These are phyloP conservation scores for Solanum neorickii DNA, from an alignment of 257 asterid genomes.

Conservation along the genomic window DNA sequence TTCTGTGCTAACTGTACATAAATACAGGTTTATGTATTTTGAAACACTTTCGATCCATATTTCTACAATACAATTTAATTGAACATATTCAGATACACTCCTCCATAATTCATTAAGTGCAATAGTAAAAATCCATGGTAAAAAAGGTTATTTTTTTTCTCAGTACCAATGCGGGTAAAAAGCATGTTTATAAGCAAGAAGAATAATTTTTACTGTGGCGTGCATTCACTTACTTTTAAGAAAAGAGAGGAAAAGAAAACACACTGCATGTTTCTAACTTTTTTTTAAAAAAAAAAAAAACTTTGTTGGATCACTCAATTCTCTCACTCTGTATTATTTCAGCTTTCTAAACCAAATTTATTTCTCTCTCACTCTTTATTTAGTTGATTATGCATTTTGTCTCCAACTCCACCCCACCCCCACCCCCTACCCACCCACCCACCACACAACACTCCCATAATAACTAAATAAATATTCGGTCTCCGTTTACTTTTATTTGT, in stretches of 20 bases:
- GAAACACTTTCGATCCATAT: not conserved
- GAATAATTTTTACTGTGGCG: not conserved
- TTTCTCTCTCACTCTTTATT: not conserved
- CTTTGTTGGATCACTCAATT: slow-evolving; percentile 1
- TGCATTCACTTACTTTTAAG: not conserved
- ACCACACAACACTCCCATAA: not conserved
- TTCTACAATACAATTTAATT: not conserved
- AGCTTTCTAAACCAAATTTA: not conserved
- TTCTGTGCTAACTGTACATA: not conserved
- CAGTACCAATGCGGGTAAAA: not conserved
- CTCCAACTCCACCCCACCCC: fast-evolving
- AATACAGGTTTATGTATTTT: not conserved
- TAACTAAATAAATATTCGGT: not conserved
- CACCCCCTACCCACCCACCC: too few relatives aligned
- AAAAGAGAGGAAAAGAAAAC: not conserved
- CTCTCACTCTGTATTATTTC: not conserved
- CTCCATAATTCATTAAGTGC: not conserved
- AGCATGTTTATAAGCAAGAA: not conserved
- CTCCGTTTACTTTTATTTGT: not conserved
- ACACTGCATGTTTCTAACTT: not conserved
- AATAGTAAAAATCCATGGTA: not conserved
- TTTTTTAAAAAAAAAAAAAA: too few relatives aligned
- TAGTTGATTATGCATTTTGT: not conserved
- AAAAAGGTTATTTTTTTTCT: not conserved
- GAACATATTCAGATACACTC: not conserved